A percentile compares a stretch with the other conserved stretches of the same genome.
Evolutionary conservation across 441 rosid species (phyloP).

Genomic region (Mallotus repandus): DNA sequence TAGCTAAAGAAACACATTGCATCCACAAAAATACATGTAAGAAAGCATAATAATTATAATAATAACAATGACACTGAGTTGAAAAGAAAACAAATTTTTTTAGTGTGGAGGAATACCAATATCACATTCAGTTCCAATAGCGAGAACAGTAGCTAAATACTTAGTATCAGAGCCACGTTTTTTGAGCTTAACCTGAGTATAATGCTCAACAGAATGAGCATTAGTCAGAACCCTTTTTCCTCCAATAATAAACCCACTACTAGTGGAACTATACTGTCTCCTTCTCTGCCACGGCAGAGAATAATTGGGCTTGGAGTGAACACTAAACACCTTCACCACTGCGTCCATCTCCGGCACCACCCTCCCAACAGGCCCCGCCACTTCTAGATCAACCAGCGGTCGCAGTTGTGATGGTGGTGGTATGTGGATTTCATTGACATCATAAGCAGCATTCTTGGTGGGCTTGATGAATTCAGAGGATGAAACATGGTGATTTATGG

Average conservation of each 20-base stretch:
- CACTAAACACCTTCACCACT: slow-evolving; percentile 87
- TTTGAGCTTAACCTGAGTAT: slow-evolving; percentile 83
- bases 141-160: slow-evolving; percentile 77
- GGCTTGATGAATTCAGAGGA: no score
- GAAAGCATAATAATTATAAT: no score
- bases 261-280: slow-evolving; percentile 76
- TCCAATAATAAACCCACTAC: slow-evolving; percentile 73
- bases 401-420: background rate
- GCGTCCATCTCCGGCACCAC: slow-evolving; percentile 71
- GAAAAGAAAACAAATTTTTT: no score
- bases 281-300: slow-evolving; percentile 91
- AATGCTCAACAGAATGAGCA: slow-evolving; percentile 90
- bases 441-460: no score
- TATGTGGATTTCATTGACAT: no score
- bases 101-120: slow-evolving; percentile 59
- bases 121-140: slow-evolving; percentile 90
- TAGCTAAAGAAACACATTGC: no score
- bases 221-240: slow-evolving; percentile 80
- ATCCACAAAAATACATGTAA: no score
- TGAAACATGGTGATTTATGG: background rate
- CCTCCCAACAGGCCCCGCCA: slow-evolving; percentile 18
- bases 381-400: slow-evolving; percentile 9
- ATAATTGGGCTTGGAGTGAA: slow-evolving; percentile 85
- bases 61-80: no score
- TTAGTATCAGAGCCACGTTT: slow-evolving; percentile 84